A percentile compares a stretch with the other conserved stretches of the same genome.
phyloP scores from a whole-genome alignment of 2,329 filamentous ascomycete genomes.

The Beauveria rudraprayagi region DNA sequence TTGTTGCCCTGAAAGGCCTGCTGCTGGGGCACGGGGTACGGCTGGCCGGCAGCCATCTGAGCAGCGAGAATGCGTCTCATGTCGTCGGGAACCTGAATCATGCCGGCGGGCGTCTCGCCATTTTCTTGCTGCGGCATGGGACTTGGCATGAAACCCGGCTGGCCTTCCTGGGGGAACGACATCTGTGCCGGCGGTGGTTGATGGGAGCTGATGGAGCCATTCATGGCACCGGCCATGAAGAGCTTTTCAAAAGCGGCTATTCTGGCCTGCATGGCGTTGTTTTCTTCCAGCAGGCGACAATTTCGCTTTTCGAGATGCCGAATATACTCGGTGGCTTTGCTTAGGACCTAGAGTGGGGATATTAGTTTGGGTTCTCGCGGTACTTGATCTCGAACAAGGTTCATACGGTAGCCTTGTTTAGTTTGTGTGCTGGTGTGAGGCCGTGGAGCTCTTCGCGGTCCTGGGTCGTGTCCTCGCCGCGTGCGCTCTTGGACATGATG shows the following conservation, averaged over 20 bases:
- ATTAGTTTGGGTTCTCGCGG: constrained; percentile 2
- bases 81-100: constrained; percentile 59
- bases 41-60: constrained; percentile 46
- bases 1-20: constrained; percentile 34
- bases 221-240: constrained; percentile 69
- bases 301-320: constrained; percentile 88
- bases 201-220: constrained; percentile 46
- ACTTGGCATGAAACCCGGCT: constrained; percentile 38
- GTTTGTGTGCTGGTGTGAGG: constrained; percentile 78
- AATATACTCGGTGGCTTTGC: constrained; percentile 95
- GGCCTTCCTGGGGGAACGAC: constrained; percentile 36
- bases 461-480: constrained; percentile 59
- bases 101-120: constrained; percentile 40
- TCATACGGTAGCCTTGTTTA: constrained; percentile 88
- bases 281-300: constrained; percentile 72
- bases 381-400: not conserved
- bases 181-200: constrained; percentile 47
- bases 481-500: constrained; percentile 67
- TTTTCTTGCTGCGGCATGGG: constrained; percentile 34
- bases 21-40: constrained; percentile 43
- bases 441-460: constrained; percentile 70
- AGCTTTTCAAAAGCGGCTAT: constrained; percentile 71
- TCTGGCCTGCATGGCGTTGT: constrained; percentile 67
- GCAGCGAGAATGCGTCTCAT: constrained; percentile 56
- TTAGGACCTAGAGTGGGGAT: constrained; percentile 52